Conservation (phyloP, 805 yeast genomes). For the Scheffersomyces stipitis region DNA sequence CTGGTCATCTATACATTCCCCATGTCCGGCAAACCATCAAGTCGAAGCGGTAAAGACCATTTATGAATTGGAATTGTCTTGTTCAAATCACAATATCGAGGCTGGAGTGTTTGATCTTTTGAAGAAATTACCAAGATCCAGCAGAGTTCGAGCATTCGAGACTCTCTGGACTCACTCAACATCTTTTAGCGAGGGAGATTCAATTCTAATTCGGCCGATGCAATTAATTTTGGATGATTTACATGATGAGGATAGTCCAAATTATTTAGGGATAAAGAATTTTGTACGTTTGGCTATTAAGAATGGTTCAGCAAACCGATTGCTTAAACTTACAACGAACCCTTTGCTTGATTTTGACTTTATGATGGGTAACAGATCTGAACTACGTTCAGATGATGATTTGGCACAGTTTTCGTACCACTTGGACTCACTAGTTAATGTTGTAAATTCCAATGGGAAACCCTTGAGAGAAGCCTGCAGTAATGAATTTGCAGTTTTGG, state of each 20-base stretch:
- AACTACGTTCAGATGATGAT: slow-evolving; percentile 53
- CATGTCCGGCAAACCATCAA: slow-evolving; percentile 54
- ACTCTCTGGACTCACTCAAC: slow-evolving; percentile 73
- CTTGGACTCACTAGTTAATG: slow-evolving; percentile 49
- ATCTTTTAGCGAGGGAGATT: slow-evolving; percentile 47
- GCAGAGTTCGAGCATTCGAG: slow-evolving; percentile 55
- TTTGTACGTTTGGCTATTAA: slow-evolving; percentile 49
- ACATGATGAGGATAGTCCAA: slow-evolving; percentile 40
- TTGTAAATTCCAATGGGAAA: slow-evolving; percentile 48
- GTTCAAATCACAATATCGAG: slow-evolving; percentile 59
- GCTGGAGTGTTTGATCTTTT: slow-evolving; percentile 67
- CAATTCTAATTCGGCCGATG: slow-evolving; percentile 60
- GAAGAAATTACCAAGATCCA: slow-evolving; percentile 29
- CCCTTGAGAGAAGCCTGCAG: slow-evolving; percentile 48
- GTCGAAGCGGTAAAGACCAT: slow-evolving; percentile 69
- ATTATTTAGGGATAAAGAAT: slow-evolving; percentile 41
- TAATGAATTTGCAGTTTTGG: slow-evolving; percentile 59
- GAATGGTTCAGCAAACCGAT: slow-evolving; percentile 57
- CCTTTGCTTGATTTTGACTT: slow-evolving; percentile 47
- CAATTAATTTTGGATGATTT: slow-evolving; percentile 68
- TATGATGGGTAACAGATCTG: slow-evolving; percentile 24
- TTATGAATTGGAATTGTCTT: slow-evolving; percentile 57
- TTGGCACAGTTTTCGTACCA: slow-evolving; percentile 63
- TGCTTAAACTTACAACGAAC: slow-evolving; percentile 59
- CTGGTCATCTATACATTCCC: slow-evolving; percentile 55